These are phyloP conservation scores for Cucurbita maxima DNA, from an alignment of 306 rosid species.

Conservation along the genomic window DNA sequence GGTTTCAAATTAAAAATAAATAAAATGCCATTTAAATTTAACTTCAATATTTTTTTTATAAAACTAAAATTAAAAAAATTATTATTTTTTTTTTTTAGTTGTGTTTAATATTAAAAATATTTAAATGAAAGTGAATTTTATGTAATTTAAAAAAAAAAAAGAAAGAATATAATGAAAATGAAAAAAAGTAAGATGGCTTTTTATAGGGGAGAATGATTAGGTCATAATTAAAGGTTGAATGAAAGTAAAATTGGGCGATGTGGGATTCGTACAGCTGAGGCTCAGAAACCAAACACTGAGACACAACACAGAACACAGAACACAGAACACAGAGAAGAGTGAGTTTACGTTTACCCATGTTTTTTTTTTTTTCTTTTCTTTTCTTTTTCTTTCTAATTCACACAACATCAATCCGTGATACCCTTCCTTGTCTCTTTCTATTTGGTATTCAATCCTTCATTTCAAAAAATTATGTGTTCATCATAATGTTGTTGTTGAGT, in stretches of 20 bases:
- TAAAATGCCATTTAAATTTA: too few species aligned
- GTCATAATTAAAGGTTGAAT: conserved; percentile 37
- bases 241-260: not conserved
- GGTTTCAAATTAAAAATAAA: not conserved
- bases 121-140: too few species aligned
- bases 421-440: conserved; percentile 10
- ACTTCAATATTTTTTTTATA: too few species aligned
- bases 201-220: conserved; percentile 49
- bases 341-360: conserved; percentile 6
- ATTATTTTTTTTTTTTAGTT: too few species aligned
- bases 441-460: not conserved
- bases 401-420: conserved; percentile 90
- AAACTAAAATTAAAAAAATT: too few species aligned
- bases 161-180: not conserved
- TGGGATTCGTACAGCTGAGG: not conserved
- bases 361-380: too few species aligned
- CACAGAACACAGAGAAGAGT: not conserved
- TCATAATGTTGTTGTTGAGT: too few species aligned
- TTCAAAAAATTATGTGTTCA: too few species aligned
- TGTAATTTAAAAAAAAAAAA: too few species aligned
- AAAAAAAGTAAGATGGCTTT: conserved; percentile 35
- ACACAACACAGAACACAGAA: not conserved
- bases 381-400: conserved; percentile 9
- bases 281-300: not conserved
- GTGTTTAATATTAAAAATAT: too few species aligned